Conservation (phyloP, 352 stramenopile species). For the Elongisporangium senticosum region DNA sequence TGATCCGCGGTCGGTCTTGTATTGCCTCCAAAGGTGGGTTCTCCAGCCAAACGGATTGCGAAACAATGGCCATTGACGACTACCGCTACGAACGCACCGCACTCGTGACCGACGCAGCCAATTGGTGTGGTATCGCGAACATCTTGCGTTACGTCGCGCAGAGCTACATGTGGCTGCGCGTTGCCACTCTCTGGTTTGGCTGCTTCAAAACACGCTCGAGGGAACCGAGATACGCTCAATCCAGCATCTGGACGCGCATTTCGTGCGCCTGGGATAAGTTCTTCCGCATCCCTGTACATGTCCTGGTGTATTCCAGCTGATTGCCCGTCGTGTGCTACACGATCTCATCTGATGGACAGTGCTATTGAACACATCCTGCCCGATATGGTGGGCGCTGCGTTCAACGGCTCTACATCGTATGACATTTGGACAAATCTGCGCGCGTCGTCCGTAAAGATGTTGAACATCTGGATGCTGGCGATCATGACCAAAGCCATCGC, state of each 20-base stretch:
- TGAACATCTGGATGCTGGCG: neutral
- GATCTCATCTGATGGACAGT: neutral
- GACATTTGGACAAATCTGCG: neutral
- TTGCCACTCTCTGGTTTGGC: conserved; percentile 10
- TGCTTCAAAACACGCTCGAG: neutral
- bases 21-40: no score
- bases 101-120: conserved; percentile 23
- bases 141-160: conserved; percentile 27
- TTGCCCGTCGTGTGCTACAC: neutral
- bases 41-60: conserved; percentile 7
- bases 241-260: neutral
- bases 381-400: neutral
- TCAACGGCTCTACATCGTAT: neutral
- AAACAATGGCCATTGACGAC: conserved; percentile 37
- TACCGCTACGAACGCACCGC: conserved; percentile 48
- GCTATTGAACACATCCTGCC: neutral
- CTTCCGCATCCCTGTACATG: neutral
- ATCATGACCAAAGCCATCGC: neutral
- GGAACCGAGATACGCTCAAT: neutral
- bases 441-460: neutral
- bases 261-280: neutral
- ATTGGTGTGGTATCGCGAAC: conserved; percentile 23
- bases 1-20: neutral
- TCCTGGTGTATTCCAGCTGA: neutral
- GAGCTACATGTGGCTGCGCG: conserved; percentile 41